Conservation (phyloP, 1,284 basidiomycete genomes). For the Ceratobasidium sp. region DNA sequence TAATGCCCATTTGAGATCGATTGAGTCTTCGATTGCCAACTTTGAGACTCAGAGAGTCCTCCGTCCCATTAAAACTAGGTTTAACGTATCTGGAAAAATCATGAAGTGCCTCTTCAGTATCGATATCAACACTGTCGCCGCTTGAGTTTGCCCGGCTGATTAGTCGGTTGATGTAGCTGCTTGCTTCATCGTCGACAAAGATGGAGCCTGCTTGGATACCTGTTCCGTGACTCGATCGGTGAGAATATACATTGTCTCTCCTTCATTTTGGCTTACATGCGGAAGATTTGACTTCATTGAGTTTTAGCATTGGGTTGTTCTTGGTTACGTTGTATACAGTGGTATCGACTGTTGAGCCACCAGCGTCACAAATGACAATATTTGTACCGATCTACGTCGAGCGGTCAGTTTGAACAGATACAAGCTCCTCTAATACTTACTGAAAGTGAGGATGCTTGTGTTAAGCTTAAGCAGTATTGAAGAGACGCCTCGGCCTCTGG, state of each 20-base stretch:
- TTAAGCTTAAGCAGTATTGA: slow-evolving; percentile 39
- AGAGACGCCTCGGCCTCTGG: slow-evolving; percentile 45
- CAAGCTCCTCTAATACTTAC: neutral
- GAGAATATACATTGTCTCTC: no score
- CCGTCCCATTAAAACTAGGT: neutral
- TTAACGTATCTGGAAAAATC: slow-evolving; percentile 24
- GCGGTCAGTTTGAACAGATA: neutral
- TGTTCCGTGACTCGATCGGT: neutral
- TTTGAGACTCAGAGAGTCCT: neutral
- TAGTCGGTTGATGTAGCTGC: neutral
- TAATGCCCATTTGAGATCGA: neutral
- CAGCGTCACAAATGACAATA: slow-evolving; percentile 12
- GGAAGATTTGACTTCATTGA: slow-evolving; percentile 29
- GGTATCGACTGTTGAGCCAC: slow-evolving; percentile 18
- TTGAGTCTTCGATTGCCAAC: slow-evolving; percentile 5
- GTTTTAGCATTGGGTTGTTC: slow-evolving; percentile 1
- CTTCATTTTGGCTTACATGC: slow-evolving; percentile 22
- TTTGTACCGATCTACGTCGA: neutral
- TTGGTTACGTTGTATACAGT: neutral
- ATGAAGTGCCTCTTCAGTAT: neutral
- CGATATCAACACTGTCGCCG: neutral
- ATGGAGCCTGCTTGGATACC: slow-evolving; percentile 28
- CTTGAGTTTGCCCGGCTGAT: neutral
- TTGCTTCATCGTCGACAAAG: slow-evolving; percentile 14
- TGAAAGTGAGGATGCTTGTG: neutral